Evolutionary conservation across 78 protist species (phyloP).

Genomic region (Polysphondylium violaceum): DNA sequence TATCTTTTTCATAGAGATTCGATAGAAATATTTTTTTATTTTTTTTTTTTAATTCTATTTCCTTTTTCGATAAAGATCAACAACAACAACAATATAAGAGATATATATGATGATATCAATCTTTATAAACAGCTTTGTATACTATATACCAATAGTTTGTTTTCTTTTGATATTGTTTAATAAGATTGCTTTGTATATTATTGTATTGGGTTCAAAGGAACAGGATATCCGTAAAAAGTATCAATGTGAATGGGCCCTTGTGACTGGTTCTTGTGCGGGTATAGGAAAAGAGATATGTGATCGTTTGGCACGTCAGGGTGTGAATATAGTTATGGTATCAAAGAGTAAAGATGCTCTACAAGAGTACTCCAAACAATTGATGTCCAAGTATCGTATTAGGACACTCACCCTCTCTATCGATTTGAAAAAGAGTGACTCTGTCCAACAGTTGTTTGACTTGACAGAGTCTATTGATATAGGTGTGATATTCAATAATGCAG

Average conservation of each 20-base stretch:
- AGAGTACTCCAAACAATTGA: not conserved
- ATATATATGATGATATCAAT: no score
- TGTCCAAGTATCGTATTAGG: not conserved
- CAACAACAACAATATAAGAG: no score
- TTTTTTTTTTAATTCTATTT: no score
- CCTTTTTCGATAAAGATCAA: no score
- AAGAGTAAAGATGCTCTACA: not conserved
- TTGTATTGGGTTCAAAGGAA: not conserved
- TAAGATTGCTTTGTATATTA: not conserved
- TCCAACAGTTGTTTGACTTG: not conserved
- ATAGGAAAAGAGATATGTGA: slow-evolving; percentile 27
- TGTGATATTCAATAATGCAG: slow-evolving; percentile 56
- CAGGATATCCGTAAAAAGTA: slow-evolving; percentile 29
- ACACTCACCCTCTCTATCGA: not conserved
- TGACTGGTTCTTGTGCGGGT: slow-evolving; percentile 59
- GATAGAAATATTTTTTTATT: no score
- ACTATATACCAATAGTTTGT: no score
- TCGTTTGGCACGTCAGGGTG: slow-evolving; percentile 13
- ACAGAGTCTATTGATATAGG: no score
- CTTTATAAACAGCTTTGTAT: no score
- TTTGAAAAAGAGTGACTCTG: not conserved
- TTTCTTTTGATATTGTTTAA: not conserved
- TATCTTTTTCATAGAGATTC: no score
- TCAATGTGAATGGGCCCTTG: slow-evolving; percentile 46
- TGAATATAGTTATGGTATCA: slow-evolving; percentile 6